Evolutionary conservation across 495 filamentous ascomycete genomes (phyloP), one percentile per base, ranked within the genome.

Genomic region (Xylaria palmicola): DNA sequence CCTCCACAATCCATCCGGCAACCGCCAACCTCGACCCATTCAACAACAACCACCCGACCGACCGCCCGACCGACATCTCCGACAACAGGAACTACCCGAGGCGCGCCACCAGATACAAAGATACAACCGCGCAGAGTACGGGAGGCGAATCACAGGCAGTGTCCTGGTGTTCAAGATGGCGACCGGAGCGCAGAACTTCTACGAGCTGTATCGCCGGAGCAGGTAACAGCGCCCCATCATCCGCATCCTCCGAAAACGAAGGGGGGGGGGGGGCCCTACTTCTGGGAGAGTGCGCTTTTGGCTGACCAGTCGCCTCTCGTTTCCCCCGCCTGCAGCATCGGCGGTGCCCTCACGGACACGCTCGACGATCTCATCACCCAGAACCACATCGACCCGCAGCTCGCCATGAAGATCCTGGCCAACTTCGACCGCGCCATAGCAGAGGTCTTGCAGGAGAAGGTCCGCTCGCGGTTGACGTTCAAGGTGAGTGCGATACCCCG

Each of bases 201-300:
- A 97, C 74, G 94, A 98, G 84, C 85, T 98, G 64, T 98, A 98
- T 74, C 91, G 93, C 66, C 89, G 92, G 78, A 94, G 91, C 86
- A 96, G 91, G 92, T 96, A 90, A n/a, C 72, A 75, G 64, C 63
- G 55, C 36, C n/a, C n/a, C n/a, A n/a, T n/a, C 56, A 54, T 43
- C 62, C 54, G 12, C 29, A 36, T 19, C 50, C n/a, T 7, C 8
- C 34, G 48, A 34, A 51, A 22, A n/a, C n/a, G n/a, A n/a, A n/a
- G 17, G 9, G 15, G 43, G 19, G 49, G 30, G 10, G 7, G 8
- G 17, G 12, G n/a, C 29, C 43, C 20, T 48, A 29, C 26, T 47
- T 30, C 1, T 58, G 8, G 29, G 13, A 41, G 7, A 5, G 30
- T 50, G 56, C 45, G 44, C 36, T 29, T 51, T 69, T n/a, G n/a